Evolutionary conservation across 352 stramenopile species (phyloP), one percentile per base, ranked within the genome.

Genomic region (Globisporangium lucens): DNA sequence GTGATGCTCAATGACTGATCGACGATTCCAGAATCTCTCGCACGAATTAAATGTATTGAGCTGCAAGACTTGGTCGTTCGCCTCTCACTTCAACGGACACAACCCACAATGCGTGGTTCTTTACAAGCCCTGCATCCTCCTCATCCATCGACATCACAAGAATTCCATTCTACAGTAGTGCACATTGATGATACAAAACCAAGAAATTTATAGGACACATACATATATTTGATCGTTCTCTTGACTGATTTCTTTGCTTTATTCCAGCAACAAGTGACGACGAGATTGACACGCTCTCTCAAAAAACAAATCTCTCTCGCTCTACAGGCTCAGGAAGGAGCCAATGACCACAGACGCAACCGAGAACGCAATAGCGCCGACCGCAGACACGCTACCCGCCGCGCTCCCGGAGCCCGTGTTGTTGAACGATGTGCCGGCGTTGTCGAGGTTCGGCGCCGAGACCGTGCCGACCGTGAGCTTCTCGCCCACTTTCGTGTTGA

Each of bases 401-500:
- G 33, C 35, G 22, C 36, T 63, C n/a, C 35, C 27, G 1, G 36
- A 10, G 8, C 36, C 33, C 17, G 56, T 24, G 35, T 67, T 67
- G 65, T 69, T 65, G 47, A 64, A 69, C 43, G 36, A 56, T 22
- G 27, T 65, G 30, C 29, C 30, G 4, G 17, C 22, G 56, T 27
- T 43, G 57, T 65, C 56, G 46, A 58, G 49, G 65, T 69, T 56
- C 46, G 65, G 30, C 17, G 65, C 65, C 57, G 59, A 61, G 43
- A 69, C 65, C 33, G 43, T 69, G 9, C 65, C 65, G 0, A 61
- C 65, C 8, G 29, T 13, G 36, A 33, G 35, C 20, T 52, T 56
- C 8, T 84, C 73, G 24, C 75, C 73, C 17, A 82, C 66, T 4
- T 66, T 49, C 4, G 70, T 74, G 17, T 49, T 75, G 10, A 59